These are phyloP conservation scores for Peronospora destructor DNA, from an alignment of 352 stramenopile species.

Conservation along the genomic window DNA sequence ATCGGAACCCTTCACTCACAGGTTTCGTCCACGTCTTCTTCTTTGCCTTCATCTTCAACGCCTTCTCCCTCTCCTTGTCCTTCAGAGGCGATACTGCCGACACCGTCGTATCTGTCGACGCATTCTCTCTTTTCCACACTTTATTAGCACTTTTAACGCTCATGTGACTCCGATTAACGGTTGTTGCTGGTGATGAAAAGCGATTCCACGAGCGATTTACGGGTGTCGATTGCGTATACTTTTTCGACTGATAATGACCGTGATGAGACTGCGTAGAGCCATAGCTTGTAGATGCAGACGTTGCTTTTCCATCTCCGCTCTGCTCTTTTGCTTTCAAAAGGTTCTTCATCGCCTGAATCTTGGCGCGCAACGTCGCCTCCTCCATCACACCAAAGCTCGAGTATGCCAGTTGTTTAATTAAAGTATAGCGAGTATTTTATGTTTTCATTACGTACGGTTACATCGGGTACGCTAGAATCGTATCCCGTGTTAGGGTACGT, in stretches of 20 bases:
- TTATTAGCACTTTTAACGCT: constrained; percentile 37
- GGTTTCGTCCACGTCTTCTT: constrained; percentile 34
- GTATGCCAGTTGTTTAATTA: too few species aligned
- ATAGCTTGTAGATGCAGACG: not conserved
- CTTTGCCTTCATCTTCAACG: not conserved
- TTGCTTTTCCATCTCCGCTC: not conserved
- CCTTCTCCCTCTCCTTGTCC: not conserved
- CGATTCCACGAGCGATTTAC: constrained; percentile 48
- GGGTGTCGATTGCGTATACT: constrained; percentile 9
- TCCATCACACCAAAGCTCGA: constrained; percentile 29
- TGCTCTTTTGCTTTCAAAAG: constrained; percentile 46
- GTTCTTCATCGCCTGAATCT: constrained; percentile 82
- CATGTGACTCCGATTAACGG: constrained; percentile 4
- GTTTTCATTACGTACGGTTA: constrained; percentile 13
- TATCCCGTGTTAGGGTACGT: too few species aligned
- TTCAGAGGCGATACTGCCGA: not conserved
- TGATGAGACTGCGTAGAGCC: not conserved
- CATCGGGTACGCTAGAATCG: not conserved
- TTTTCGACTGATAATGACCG: constrained; percentile 7
- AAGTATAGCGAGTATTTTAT: too few species aligned
- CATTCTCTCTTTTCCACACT: constrained; percentile 40
- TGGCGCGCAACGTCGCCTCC: constrained; percentile 63
- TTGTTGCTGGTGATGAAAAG: constrained; percentile 1
- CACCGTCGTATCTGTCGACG: not conserved
- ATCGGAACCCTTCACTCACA: constrained; percentile 8